Evolutionary conservation across 176 grass and related monocot species (phyloP).

Genomic region (Oryza coarctata): DNA sequence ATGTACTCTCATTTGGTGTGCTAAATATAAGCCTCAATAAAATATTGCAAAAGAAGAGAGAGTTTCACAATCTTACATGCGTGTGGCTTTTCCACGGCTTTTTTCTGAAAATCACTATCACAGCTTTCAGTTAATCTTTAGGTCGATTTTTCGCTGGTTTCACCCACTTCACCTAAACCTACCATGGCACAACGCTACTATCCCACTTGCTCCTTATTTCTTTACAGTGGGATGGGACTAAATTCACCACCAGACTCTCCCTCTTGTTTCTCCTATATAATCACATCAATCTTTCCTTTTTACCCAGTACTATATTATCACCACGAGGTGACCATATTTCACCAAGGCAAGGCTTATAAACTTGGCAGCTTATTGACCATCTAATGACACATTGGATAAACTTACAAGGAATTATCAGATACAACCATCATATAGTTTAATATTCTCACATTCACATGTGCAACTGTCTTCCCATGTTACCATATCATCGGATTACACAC

Average conservation of each 20-base stretch:
- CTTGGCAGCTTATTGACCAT: not conserved
- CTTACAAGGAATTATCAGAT: not conserved
- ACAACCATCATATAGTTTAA: not conserved
- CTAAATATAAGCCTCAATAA: not conserved
- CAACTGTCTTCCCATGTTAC: not conserved
- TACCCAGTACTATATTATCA: too few species aligned
- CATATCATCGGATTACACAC: not conserved
- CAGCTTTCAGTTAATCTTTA: not conserved
- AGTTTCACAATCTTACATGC: slow-evolving; percentile 4
- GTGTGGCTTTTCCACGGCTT: not conserved
- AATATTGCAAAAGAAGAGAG: not conserved
- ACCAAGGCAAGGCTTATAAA: not conserved
- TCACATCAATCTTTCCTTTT: not conserved
- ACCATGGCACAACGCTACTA: not conserved
- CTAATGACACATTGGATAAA: not conserved
- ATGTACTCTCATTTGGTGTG: not conserved
- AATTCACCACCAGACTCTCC: not conserved
- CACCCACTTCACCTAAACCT: not conserved
- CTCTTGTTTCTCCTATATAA: not conserved
- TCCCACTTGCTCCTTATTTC: too few species aligned
- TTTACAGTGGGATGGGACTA: not conserved
- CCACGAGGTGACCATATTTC: not conserved
- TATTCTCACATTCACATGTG: not conserved
- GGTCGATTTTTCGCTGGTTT: not conserved
- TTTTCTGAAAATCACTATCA: not conserved